Conservation (phyloP, 805 yeast species). For the Zygoascus ofunaensis region DNA sequence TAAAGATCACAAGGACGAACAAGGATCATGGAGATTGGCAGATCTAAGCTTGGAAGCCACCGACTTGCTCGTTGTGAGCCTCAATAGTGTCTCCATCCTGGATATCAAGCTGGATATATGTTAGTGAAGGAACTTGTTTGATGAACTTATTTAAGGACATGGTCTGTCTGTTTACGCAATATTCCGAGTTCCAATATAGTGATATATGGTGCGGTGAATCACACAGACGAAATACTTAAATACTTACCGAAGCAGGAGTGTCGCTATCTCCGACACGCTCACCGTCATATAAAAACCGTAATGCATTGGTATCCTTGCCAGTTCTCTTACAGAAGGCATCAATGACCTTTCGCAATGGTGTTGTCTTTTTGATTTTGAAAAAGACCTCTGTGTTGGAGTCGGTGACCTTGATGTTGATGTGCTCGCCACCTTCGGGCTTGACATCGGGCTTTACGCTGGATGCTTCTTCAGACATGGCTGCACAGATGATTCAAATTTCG, state of each 20-base stretch:
- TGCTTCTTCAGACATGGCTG: constrained; percentile 5
- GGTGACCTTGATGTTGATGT: constrained; percentile 86
- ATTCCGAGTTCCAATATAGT: neutral
- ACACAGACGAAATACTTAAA: neutral
- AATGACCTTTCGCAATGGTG: constrained; percentile 89
- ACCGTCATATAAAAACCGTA: constrained; percentile 91
- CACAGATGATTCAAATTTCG: too few relatives aligned
- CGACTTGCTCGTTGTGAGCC: constrained; percentile 87
- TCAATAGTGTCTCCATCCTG: constrained; percentile 95
- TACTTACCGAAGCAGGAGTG: constrained; percentile 68
- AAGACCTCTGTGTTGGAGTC: constrained; percentile 91
- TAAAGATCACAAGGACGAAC: too few relatives aligned
- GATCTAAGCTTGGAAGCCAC: too few relatives aligned
- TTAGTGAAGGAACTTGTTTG: constrained; percentile 4
- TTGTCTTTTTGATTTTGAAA: constrained; percentile 87
- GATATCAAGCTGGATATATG: constrained; percentile 52
- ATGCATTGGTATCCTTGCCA: constrained; percentile 72
- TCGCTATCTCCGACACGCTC: constrained; percentile 78
- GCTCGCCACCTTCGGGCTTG: constrained; percentile 58
- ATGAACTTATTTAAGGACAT: neutral
- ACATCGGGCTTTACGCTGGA: constrained; percentile 33
- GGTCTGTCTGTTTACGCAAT: neutral
- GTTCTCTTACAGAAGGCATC: constrained; percentile 98
- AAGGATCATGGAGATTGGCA: too few relatives aligned
- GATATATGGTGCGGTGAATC: neutral